phyloP scores from a whole-genome alignment of 345 rosid genomes.

The Salix koriyanagi region DNA sequence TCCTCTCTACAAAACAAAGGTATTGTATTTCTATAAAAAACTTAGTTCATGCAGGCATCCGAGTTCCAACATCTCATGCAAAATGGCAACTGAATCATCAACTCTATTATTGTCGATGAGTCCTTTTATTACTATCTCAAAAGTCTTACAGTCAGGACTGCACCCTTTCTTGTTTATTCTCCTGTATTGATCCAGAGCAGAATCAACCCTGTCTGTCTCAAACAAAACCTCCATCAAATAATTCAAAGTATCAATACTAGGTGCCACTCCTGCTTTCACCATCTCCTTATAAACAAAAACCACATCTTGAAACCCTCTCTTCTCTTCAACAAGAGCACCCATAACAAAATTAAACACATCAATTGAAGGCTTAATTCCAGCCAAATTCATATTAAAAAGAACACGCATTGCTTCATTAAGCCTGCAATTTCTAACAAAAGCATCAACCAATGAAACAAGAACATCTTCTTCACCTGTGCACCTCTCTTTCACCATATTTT shows the following conservation, averaged over 20 bases:
- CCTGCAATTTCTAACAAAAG: slow-evolving; percentile 32
- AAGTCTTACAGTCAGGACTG: slow-evolving; percentile 40
- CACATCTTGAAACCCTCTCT: slow-evolving; percentile 33
- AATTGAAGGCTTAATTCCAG: slow-evolving; percentile 32
- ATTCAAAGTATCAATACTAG: slow-evolving; percentile 46
- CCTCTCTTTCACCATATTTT: slow-evolving; percentile 32
- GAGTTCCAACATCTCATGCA: slow-evolving; percentile 39
- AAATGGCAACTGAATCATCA: slow-evolving; percentile 34
- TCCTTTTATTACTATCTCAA: slow-evolving; percentile 43
- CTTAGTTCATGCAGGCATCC: slow-evolving; percentile 24
- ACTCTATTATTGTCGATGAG: slow-evolving; percentile 27
- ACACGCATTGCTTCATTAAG: slow-evolving; percentile 37
- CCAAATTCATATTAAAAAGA: slow-evolving; percentile 33
- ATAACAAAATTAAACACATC: slow-evolving; percentile 36
- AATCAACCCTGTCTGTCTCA: slow-evolving; percentile 31
- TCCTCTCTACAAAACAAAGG: slow-evolving; percentile 43
- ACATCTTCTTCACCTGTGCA: slow-evolving; percentile 26
- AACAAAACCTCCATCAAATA: slow-evolving; percentile 42
- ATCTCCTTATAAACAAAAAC: slow-evolving; percentile 59
- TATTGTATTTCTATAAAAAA: slow-evolving; percentile 30
- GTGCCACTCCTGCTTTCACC: slow-evolving; percentile 48
- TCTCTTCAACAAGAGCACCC: slow-evolving; percentile 38
- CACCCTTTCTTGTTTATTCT: slow-evolving; percentile 49
- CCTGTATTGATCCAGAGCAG: slow-evolving; percentile 47
- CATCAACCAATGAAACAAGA: slow-evolving; percentile 34